Evolutionary conservation across 192 early-diverging fungal species (phyloP).

Genomic region (Umbelopsis sp.): DNA sequence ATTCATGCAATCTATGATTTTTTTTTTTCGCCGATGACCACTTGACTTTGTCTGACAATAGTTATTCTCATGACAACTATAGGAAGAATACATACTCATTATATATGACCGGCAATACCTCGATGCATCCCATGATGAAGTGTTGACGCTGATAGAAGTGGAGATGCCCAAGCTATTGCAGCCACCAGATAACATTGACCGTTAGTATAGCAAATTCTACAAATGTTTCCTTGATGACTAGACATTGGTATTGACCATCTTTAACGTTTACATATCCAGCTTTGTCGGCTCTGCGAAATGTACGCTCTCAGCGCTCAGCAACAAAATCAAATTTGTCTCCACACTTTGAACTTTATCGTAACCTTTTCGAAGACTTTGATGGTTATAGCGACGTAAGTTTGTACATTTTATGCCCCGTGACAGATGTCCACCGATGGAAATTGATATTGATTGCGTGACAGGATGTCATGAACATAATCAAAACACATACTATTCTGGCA

Average conservation of each 20-base stretch:
- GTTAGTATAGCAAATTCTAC: too few species aligned
- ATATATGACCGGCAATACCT: slow-evolving; percentile 54
- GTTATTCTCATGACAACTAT: background rate
- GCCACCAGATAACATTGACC: background rate
- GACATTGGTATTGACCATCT: too few species aligned
- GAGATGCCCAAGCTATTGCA: slow-evolving; percentile 34
- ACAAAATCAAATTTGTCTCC: slow-evolving; percentile 8
- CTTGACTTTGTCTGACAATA: background rate
- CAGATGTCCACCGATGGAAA: slow-evolving; percentile 17
- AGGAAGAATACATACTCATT: slow-evolving; percentile 58
- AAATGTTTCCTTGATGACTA: background rate
- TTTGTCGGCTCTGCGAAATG: background rate
- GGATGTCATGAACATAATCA: slow-evolving; percentile 34
- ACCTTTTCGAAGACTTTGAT: slow-evolving; percentile 35
- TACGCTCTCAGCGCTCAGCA: background rate
- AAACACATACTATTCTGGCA: slow-evolving; percentile 39
- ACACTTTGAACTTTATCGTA: slow-evolving; percentile 17
- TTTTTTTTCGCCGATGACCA: background rate
- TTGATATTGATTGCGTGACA: slow-evolving; percentile 25
- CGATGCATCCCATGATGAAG: slow-evolving; percentile 41
- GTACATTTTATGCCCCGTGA: too few species aligned
- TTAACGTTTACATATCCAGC: background rate
- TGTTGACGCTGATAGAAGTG: slow-evolving; percentile 43
- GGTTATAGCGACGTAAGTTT: slow-evolving; percentile 31
- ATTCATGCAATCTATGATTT: slow-evolving; percentile 8